A percentile compares a stretch with the other conserved stretches of the same genome.
These are phyloP conservation scores for Przewalskia tangutica DNA, from an alignment of 257 asterid species.

Conservation along the genomic window DNA sequence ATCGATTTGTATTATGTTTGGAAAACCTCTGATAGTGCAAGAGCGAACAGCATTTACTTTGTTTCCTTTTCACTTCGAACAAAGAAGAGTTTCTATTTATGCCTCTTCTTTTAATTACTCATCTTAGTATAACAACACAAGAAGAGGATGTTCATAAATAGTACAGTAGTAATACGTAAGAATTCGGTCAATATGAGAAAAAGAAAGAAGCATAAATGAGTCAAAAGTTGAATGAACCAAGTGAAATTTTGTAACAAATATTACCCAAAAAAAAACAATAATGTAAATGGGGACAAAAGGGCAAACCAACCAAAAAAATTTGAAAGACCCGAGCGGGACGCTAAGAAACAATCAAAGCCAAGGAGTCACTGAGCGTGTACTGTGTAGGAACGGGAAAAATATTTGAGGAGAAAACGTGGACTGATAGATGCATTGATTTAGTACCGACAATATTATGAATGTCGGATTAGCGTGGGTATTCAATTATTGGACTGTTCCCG, in stretches of 20 bases:
- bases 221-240: background rate
- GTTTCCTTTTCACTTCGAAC: background rate
- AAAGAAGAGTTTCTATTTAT: background rate
- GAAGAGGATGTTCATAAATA: background rate
- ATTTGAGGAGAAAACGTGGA: constrained; percentile 16
- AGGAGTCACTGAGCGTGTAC: background rate
- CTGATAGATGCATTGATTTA: constrained; percentile 15
- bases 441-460: constrained; percentile 62
- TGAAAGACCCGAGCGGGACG: constrained; percentile 6
- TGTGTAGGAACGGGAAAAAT: constrained; percentile 39
- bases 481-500: constrained; percentile 56
- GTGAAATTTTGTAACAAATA: background rate
- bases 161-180: background rate
- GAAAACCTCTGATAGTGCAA: background rate
- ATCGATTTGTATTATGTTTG: no score
- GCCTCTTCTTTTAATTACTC: no score
- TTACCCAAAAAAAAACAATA: background rate
- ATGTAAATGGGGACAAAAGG: background rate
- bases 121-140: background rate
- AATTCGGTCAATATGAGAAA: background rate
- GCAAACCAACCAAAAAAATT: constrained; percentile 2
- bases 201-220: background rate
- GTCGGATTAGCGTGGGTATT: constrained; percentile 80
- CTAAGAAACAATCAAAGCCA: constrained; percentile 1
- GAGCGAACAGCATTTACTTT: background rate